Evolutionary conservation across 495 filamentous ascomycete species (phyloP), one percentile per base, ranked within the genome.

Genomic region (Venustampulla echinocandica): DNA sequence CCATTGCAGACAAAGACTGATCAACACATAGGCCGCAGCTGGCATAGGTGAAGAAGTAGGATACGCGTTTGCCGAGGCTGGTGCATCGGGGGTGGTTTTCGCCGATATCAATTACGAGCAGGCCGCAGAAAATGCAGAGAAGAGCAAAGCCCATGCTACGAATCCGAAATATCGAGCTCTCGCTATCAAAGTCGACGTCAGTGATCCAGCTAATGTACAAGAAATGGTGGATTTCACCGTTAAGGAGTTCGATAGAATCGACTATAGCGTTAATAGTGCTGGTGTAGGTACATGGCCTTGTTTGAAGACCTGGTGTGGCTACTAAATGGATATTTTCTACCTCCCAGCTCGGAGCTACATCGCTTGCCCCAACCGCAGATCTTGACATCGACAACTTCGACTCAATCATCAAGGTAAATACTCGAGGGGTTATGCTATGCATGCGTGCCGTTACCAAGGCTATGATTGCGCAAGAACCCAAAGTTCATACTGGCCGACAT

Each of bases 231-330:
- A 58, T 15, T 15, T 30, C 3, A 57, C 57, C 21, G 20, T 63
- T 1, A 18, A 49, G 10, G 46, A 40, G 5, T 67, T 69, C 47
- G 66, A 62, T 2, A 46, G 55, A 7, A 57, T 71, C 20, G 61
- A 68, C 35, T 68, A 68, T 42, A 56, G 53, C 19, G 54, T 70
- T 4, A 55, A 65, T 38, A 55, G 56, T 34, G 67, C 67, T 20
- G 65, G 67, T 0, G 62, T 68, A 30, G 51, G 52, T 45, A 23
- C 32, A 0, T 11, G 7, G 7, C 27, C 27, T 7, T 7, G 27
- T n/a, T n/a, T n/a, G n/a, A n/a, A n/a, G n/a, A n/a, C n/a, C n/a
- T n/a, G n/a, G n/a, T n/a, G n/a, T n/a, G n/a, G n/a, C n/a, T n/a
- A n/a, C n/a, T n/a, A n/a, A n/a, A n/a, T n/a, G n/a, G 27, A 30